phyloP scores from a whole-genome alignment of 2,329 filamentous ascomycete species.

The Botrytis tulipae region DNA sequence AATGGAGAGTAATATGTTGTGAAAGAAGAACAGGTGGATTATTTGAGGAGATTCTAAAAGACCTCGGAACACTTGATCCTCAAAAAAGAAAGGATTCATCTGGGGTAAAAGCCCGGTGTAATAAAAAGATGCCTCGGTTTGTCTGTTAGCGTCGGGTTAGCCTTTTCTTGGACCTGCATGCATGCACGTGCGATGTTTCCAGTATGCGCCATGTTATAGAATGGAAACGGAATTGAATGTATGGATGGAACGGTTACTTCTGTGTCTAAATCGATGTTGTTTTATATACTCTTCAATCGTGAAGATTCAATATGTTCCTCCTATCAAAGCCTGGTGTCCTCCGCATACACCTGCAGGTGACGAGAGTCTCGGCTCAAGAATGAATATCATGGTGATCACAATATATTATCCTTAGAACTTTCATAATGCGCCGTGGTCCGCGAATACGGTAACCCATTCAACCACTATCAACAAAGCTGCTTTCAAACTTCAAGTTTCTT shows the following conservation, averaged over 20 bases:
- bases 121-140: constrained; percentile 35
- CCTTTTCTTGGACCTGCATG: background rate
- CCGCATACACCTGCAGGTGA: no score
- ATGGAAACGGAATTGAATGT: background rate
- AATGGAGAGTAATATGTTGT: background rate
- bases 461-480: background rate
- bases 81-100: constrained; percentile 3
- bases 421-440: background rate
- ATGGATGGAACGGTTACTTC: background rate
- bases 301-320: background rate
- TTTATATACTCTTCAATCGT: background rate
- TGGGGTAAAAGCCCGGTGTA: constrained; percentile 27
- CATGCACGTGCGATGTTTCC: constrained; percentile 5
- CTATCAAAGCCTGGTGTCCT: background rate
- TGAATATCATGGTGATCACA: background rate
- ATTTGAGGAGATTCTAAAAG: constrained; percentile 15
- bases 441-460: background rate
- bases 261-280: background rate
- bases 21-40: constrained; percentile 8
- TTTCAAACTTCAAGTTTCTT: background rate
- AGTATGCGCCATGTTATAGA: background rate
- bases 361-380: background rate
- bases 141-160: constrained; percentile 4
- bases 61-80: background rate
- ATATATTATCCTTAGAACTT: background rate